Evolutionary conservation across 129 eudicot genomes (phyloP), one percentile per base, ranked within the genome.

Genomic region (Glebionis coronaria): DNA sequence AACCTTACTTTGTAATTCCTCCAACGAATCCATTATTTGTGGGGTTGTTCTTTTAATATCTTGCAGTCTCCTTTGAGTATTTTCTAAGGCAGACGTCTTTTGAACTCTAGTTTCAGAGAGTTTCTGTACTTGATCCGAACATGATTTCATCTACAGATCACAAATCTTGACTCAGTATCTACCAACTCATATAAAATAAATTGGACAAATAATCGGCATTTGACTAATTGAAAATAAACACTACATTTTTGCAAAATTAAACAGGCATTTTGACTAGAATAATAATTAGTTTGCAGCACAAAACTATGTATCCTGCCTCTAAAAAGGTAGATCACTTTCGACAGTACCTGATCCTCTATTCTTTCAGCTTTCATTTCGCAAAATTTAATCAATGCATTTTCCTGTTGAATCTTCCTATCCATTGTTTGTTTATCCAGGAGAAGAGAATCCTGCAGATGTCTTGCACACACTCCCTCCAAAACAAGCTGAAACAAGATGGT

Each of bases 271-370:
- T 14, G 44, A 47, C 20, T 45, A 44, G 25, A 50, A 52, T 14
- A n/a, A 23, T 19, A 11, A n/a, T 3, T 12, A 51, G 8, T 19
- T 51, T 53, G 56, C 20, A 53, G 14, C 19, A 16, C 8, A 46
- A 40, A 15, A 5, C 14, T n/a, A 61, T 42, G 47, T 61, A 52
- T 52, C 57, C 57, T 27, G 54, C 62, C 67, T 31, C 10, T 1
- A 67, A n/a, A 53, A 75, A 14, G 67, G 12, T 59, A 23, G 40
- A 58, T 58, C 58, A 53, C 46, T 71, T 53, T 65, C 51, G 56
- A 55, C 63, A 62, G 45, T 73, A 93, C 99, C 97, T 90, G 99
- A 74, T 94, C 97, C 66, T 83, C 95, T 42, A 94, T 87, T 80
- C 83, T 79, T 50, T 83, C 79, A 56, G 90, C 88, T 83, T 90